A percentile compares a stretch with the other conserved stretches of the same genome.
Conservation (phyloP, 2,329 filamentous ascomycete genomes). For the Exserohilum rostratum region DNA sequence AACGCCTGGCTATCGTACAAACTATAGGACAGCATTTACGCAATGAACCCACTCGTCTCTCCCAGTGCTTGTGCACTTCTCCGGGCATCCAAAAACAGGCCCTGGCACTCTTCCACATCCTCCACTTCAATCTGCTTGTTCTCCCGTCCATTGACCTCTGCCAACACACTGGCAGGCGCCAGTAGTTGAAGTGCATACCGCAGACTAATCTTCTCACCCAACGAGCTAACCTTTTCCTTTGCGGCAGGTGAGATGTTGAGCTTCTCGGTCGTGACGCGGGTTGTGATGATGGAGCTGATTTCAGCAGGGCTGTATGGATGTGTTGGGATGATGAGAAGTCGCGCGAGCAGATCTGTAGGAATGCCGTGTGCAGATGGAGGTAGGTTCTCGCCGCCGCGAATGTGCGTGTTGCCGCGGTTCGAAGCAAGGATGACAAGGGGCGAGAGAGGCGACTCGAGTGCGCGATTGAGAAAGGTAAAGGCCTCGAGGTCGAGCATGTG, state of each 20-base stretch:
- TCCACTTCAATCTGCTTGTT: slow-evolving; percentile 57
- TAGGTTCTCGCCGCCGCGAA: slow-evolving; percentile 77
- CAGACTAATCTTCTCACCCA: slow-evolving; percentile 87
- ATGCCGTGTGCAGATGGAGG: slow-evolving; percentile 82
- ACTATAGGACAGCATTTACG: slow-evolving; percentile 22
- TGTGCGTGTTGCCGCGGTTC: slow-evolving; percentile 91
- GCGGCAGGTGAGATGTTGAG: slow-evolving; percentile 81
- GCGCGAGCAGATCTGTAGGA: slow-evolving; percentile 88
- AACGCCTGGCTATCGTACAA: slow-evolving; percentile 23
- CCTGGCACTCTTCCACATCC: slow-evolving; percentile 61
- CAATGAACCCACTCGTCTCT: slow-evolving; percentile 42
- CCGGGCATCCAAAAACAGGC: slow-evolving; percentile 56
- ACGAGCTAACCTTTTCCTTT: slow-evolving; percentile 82
- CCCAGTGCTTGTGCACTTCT: slow-evolving; percentile 52
- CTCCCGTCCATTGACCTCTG: slow-evolving; percentile 66
- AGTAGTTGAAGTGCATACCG: slow-evolving; percentile 92
- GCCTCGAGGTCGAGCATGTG: slow-evolving; percentile 99
- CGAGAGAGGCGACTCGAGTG: slow-evolving; percentile 92
- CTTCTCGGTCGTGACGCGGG: slow-evolving; percentile 81
- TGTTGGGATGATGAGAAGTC: slow-evolving; percentile 94
- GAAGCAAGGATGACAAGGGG: slow-evolving; percentile 97
- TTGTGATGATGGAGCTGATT: slow-evolving; percentile 88
- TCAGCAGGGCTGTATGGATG: slow-evolving; percentile 86
- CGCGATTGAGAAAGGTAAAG: slow-evolving; percentile 98
- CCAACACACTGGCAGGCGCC: slow-evolving; percentile 87